A percentile compares a stretch with the other conserved stretches of the same genome.
These are phyloP conservation scores for Cryphonectria naterciae DNA, from an alignment of 2,329 filamentous ascomycete genomes.

Conservation along the genomic window DNA sequence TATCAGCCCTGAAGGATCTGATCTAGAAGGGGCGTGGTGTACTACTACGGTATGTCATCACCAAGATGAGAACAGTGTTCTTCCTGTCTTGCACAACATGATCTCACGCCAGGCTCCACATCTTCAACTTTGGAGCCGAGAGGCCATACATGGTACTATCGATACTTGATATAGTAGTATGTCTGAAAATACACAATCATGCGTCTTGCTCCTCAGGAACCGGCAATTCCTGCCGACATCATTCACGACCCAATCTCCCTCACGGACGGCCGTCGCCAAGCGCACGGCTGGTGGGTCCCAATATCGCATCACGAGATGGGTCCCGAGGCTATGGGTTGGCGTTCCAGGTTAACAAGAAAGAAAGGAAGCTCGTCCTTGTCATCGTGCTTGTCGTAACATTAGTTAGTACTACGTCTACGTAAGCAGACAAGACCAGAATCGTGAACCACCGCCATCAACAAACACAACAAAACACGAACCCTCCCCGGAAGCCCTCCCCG, in stretches of 20 bases:
- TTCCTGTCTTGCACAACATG: neutral
- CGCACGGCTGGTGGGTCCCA: slow-evolving; percentile 4
- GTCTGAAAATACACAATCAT: neutral
- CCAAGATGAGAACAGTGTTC: neutral
- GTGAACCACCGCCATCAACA: too few species aligned
- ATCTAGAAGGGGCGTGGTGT: neutral
- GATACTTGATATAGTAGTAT: neutral
- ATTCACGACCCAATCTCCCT: slow-evolving; percentile 1
- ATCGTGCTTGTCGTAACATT: neutral
- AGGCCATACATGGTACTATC: neutral
- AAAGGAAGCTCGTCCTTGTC: neutral
- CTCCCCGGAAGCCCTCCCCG: neutral
- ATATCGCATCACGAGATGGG: slow-evolving; percentile 10
- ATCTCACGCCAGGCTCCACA: neutral
- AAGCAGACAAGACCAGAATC: neutral
- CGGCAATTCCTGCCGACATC: neutral
- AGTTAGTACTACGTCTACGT: neutral
- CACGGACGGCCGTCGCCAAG: neutral
- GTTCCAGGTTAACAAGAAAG: neutral
- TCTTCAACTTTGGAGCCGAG: neutral
- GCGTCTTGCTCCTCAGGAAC: neutral
- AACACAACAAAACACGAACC: too few species aligned
- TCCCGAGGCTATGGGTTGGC: neutral
- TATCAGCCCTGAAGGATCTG: slow-evolving; percentile 2
- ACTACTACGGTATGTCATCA: neutral